Base-by-base conservation (phyloP, 2,329 filamentous ascomycete species). In the Diatrype stigma region DNA sequence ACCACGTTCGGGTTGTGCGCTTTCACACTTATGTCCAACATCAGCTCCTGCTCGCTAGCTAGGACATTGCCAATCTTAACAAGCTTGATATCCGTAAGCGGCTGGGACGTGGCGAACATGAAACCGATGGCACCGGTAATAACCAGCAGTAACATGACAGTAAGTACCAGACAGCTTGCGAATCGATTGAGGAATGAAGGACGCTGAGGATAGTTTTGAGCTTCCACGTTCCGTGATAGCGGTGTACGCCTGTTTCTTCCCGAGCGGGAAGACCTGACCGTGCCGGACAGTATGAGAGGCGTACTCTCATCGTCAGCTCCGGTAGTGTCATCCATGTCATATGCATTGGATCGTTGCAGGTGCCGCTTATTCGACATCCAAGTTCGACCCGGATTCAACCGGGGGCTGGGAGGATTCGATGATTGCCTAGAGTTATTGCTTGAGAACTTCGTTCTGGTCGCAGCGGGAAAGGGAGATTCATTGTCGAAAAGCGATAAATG, bases 1-100 rank as follows among this genome's bases (percentile, higher is more conserved):
- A 97, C 87, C 38, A 96, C 85, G 60, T 97, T 99, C 1, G 93
- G 92, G 66, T 99, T 99, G 60, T 93, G 79, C 0, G 93, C 94
- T 59, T 84, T 84, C 53, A 99, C 90, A 19, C 89, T 84, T 46
- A 99, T 73, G 68, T 99, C 93, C 62, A 97, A 81, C 83, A 99
- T 96, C 40, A 99, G 80, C 67, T 97, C 92, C 67, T 96, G 90
- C 68, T 96, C 90, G 61, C 90, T 96, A 2, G 92, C 92, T 46
- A 97, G 80, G 22, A 99, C 90, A 59, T 96, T 95, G 61, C 87
- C 84, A 58, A 99, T 90, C 56, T 86, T 85, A 50, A 87, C 76
- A 42, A 97, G 82, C 56, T 87, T 78, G 52, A 97, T 88, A 56
- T 89, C 84, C 23, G 83, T 81, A 45, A 99, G 80, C 6, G 92